These are phyloP conservation scores for Nannizziopsis barbatae DNA, from an alignment of 2,329 filamentous ascomycete genomes.

Conservation along the genomic window DNA sequence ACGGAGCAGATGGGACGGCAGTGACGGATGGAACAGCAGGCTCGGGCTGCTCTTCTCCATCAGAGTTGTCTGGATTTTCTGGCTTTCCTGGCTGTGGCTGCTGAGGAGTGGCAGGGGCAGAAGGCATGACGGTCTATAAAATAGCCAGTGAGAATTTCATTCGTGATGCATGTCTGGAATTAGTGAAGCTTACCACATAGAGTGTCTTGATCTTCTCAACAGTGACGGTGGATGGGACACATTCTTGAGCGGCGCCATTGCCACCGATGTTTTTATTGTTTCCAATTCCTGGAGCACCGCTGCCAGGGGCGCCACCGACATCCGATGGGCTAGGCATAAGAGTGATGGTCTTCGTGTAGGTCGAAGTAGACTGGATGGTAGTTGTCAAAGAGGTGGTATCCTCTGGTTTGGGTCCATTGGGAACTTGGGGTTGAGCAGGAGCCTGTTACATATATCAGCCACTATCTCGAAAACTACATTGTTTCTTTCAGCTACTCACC, in stretches of 20 bases:
- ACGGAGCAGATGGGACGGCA: background rate
- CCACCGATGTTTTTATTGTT: background rate
- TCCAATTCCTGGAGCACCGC: slow-evolving; percentile 12
- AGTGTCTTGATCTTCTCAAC: slow-evolving; percentile 29
- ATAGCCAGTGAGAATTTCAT: background rate
- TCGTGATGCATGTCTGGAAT: slow-evolving; percentile 8
- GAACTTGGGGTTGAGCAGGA: slow-evolving; percentile 2
- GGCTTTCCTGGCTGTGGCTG: background rate
- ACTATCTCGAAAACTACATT: background rate
- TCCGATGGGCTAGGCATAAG: slow-evolving; percentile 2
- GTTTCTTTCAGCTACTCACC: background rate
- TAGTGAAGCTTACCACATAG: slow-evolving; percentile 23
- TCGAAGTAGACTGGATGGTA: slow-evolving; percentile 23
- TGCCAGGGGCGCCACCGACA: slow-evolving; percentile 13
- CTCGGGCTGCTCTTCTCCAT: background rate
- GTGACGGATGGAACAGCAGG: background rate
- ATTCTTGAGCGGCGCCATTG: background rate
- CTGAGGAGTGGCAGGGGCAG: background rate
- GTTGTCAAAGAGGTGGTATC: slow-evolving; percentile 17
- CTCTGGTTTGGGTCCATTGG: background rate
- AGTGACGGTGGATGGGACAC: slow-evolving; percentile 23
- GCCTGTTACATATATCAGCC: background rate
- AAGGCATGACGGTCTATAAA: background rate
- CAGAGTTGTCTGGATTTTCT: background rate
- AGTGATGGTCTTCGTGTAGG: slow-evolving; percentile 22